A percentile compares a stretch with the other conserved stretches of the same genome.
Evolutionary conservation across 805 yeast species (phyloP).

Genomic region (Alloascoidea africana): DNA sequence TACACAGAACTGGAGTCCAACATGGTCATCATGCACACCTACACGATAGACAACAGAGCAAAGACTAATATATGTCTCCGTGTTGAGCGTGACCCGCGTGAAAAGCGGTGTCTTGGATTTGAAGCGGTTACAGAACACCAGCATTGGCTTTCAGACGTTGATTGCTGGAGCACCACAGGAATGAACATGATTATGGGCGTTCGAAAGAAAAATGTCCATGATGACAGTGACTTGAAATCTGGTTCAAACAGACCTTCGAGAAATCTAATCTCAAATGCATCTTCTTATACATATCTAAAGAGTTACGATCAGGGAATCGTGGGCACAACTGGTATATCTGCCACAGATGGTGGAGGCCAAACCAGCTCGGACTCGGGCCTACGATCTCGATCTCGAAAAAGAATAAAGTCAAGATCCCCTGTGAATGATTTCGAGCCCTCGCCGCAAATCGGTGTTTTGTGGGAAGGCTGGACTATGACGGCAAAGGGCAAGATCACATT

Average conservation of each 20-base stretch:
- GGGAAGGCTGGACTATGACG: constrained; percentile 77
- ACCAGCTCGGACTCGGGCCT: background rate
- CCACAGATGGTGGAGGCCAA: too few relatives aligned
- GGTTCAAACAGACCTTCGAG: too few relatives aligned
- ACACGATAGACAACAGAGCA: constrained; percentile 56
- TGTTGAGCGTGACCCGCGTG: constrained; percentile 87
- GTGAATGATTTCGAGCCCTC: constrained; percentile 7
- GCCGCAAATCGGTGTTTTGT: constrained; percentile 26
- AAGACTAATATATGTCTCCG: constrained; percentile 71
- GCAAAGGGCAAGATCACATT: constrained; percentile 47
- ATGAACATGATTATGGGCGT: constrained; percentile 64
- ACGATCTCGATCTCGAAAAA: constrained; percentile 1
- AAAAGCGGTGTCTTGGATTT: constrained; percentile 79
- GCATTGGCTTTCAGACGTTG: constrained; percentile 51
- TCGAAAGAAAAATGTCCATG: constrained; percentile 25
- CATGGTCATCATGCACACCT: constrained; percentile 57
- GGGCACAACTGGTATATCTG: background rate
- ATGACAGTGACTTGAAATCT: constrained; percentile 11
- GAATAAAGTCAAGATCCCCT: background rate
- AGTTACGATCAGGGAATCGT: background rate
- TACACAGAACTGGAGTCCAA: constrained; percentile 47
- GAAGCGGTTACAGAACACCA: constrained; percentile 58
- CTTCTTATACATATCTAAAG: background rate
- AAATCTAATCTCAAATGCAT: too few relatives aligned
- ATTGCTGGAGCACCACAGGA: constrained; percentile 69